Evolutionary conservation across 352 stramenopile species (phyloP).

Genomic region (Pythium biforme): DNA sequence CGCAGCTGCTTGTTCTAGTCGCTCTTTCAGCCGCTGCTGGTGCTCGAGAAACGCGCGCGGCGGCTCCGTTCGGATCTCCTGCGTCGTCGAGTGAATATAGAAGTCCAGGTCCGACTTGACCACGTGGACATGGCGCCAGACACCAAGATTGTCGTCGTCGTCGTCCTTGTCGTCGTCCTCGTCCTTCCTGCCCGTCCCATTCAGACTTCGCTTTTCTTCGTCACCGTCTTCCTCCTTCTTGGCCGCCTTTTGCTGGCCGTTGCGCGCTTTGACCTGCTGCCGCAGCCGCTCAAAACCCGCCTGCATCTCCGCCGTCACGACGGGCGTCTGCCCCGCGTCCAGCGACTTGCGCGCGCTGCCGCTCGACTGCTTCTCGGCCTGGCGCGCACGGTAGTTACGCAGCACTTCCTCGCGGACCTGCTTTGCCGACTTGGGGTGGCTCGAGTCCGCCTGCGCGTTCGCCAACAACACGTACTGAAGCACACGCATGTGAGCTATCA

Average conservation of each 20-base stretch:
- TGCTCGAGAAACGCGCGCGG: slow-evolving; percentile 48
- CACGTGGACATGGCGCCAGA: slow-evolving; percentile 71
- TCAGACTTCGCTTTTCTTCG: background rate
- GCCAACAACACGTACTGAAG: slow-evolving; percentile 70
- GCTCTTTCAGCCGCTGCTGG: slow-evolving; percentile 40
- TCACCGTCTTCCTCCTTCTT: background rate
- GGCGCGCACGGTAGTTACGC: slow-evolving; percentile 57
- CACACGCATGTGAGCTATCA: background rate
- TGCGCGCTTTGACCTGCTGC: slow-evolving; percentile 65
- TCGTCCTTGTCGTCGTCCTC: background rate
- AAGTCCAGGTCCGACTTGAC: slow-evolving; percentile 64
- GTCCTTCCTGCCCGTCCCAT: background rate
- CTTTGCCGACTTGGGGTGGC: slow-evolving; percentile 61
- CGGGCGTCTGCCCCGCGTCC: slow-evolving; percentile 8
- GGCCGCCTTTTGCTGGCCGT: slow-evolving; percentile 29
- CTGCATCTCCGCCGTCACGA: slow-evolving; percentile 58
- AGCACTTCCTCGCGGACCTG: slow-evolving; percentile 72
- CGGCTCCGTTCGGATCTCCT: slow-evolving; percentile 67
- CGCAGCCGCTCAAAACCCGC: slow-evolving; percentile 73
- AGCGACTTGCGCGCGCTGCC: slow-evolving; percentile 22
- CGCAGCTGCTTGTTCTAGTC: background rate
- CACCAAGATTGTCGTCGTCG: slow-evolving; percentile 26
- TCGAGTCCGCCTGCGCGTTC: slow-evolving; percentile 81
- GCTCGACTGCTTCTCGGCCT: slow-evolving; percentile 48
- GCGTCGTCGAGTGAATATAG: slow-evolving; percentile 73